Base-by-base conservation (phyloP, 768 basidiomycete species). In the Amanita molliuscula region DNA sequence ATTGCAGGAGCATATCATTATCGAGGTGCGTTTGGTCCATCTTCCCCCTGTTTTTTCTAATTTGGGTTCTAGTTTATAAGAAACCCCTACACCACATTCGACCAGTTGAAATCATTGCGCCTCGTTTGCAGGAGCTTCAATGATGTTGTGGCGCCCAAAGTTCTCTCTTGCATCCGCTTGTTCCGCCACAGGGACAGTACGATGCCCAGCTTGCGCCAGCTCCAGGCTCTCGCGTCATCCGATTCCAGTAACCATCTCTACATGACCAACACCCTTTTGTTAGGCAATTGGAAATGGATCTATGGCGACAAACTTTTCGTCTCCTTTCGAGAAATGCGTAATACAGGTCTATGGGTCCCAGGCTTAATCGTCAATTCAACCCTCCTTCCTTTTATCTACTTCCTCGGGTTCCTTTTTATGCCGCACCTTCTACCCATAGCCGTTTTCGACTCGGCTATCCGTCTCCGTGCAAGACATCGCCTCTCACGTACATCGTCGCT, bases 51-150 rank as follows among this genome's bases (percentile, higher is more conserved):
- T 40, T 21, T 9, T 38, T 20, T 40, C 38, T 38, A 21, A 40
- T 20, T 4, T 20, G 7, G 20, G 16, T 21, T 16, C 6, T 26
- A 48, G 48, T 41, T 48, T 26, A 16, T 41, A 8, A 38, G 28
- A 29, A 16, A 48, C 38, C 48, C 48, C n/a, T 36, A 34, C 4
- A 48, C 48, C 16, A 48, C 48, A 16, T 48, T 48, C 33, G 48
- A 48, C 8, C 37, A 48, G 18, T 26, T 48, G n/a, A 48, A 41
- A 33, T n/a, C 13, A 1, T 18, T 48, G 13, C 48, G 48, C 6
- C 48, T 48, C 37, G 38, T 48, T 21, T 48, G 16, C 29, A 36
- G 21, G 15, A 41, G 23, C 7, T 48, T 48, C 28, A 16, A 48
- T 8, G 48, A 25, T 6, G n/a, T 41, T 6, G 21, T 11, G 2